A percentile compares a stretch with the other conserved stretches of the same genome.
Evolutionary conservation across 2,329 filamentous ascomycete species (phyloP).

Genomic region (Talaromyces piceae): DNA sequence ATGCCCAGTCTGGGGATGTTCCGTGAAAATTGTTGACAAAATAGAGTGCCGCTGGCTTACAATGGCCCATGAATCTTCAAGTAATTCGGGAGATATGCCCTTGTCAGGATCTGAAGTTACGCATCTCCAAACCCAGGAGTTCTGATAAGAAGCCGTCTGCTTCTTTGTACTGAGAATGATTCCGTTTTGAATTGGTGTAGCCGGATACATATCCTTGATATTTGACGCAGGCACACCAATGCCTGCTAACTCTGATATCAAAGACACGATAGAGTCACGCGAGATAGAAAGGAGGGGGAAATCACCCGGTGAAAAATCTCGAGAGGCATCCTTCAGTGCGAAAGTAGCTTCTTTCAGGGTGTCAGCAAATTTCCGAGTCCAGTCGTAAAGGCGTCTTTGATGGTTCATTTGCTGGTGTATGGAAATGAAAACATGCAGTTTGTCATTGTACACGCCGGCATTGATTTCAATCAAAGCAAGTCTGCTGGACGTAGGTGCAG

Average conservation of each 20-base stretch:
- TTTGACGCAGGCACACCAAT: not conserved
- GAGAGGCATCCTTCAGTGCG: not conserved
- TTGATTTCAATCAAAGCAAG: not conserved
- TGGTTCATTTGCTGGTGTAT: not conserved
- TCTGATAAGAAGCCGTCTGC: not conserved
- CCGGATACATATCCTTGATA: not conserved
- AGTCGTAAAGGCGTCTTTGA: not conserved
- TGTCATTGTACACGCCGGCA: not conserved
- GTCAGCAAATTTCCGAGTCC: not conserved
- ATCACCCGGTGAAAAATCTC: not conserved
- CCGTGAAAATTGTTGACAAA: not conserved
- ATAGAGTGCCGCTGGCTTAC: not conserved
- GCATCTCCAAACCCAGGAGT: not conserved
- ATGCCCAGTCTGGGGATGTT: not conserved
- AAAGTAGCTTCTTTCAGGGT: not conserved
- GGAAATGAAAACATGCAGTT: not conserved
- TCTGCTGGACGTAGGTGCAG: not conserved
- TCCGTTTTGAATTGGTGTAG: not conserved
- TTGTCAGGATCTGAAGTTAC: not conserved
- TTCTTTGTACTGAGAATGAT: constrained; percentile 6
- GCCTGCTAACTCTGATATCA: not conserved
- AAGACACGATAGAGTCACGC: not conserved
- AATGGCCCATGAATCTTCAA: not conserved
- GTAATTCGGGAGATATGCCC: not conserved
- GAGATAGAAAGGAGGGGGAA: not conserved